Conservation (phyloP, 2,329 filamentous ascomycete genomes). For the Aspergillus candidus region DNA sequence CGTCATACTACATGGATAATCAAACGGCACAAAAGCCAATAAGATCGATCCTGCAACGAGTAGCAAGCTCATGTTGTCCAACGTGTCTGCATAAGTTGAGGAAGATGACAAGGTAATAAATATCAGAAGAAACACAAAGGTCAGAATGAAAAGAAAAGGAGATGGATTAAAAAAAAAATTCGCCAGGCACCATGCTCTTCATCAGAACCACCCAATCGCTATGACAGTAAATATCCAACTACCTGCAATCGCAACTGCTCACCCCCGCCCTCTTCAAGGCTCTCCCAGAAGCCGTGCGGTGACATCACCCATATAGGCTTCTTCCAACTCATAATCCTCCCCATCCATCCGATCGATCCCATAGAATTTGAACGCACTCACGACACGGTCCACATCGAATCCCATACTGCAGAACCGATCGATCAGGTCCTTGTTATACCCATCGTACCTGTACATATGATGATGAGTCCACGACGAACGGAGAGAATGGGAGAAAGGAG, state of each 20-base stretch:
- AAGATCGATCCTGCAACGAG: no score
- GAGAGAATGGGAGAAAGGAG: not conserved
- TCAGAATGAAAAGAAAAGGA: slow-evolving; percentile 1
- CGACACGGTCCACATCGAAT: slow-evolving; percentile 80
- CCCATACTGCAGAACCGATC: slow-evolving; percentile 86
- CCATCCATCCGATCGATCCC: slow-evolving; percentile 74
- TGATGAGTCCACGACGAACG: slow-evolving; percentile 23
- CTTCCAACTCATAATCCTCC: slow-evolving; percentile 77
- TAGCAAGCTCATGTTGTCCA: no score
- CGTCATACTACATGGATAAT: not conserved
- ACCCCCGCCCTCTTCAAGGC: slow-evolving; percentile 39
- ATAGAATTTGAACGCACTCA: slow-evolving; percentile 73
- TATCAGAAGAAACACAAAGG: slow-evolving; percentile 4
- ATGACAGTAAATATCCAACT: slow-evolving; percentile 3
- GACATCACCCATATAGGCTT: slow-evolving; percentile 84
- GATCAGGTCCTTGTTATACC: slow-evolving; percentile 78
- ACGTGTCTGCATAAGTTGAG: no score
- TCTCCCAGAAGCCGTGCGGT: slow-evolving; percentile 80
- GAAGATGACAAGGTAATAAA: not conserved
- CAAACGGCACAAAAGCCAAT: no score
- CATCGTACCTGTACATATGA: slow-evolving; percentile 59
- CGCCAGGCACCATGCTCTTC: slow-evolving; percentile 29
- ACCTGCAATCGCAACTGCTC: slow-evolving; percentile 7
- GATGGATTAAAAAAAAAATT: slow-evolving; percentile 12
- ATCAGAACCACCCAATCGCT: slow-evolving; percentile 9